Conservation (phyloP, 2,329 filamentous ascomycete species). For the Coniochaeta hoffmannii region DNA sequence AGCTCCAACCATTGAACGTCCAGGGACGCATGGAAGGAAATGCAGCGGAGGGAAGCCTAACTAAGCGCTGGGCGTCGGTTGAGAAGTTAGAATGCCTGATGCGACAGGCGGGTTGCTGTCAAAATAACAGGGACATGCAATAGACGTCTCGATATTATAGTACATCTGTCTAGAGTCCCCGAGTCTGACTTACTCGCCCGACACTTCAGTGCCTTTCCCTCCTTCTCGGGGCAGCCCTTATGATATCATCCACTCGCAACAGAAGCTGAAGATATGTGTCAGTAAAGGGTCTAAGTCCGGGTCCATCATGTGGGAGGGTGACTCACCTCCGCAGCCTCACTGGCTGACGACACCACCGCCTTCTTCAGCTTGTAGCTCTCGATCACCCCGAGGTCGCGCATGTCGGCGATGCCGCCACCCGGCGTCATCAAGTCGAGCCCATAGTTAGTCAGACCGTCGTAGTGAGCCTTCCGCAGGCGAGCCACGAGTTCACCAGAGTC, state of each 20-base stretch:
- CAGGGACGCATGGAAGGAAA: too few species aligned
- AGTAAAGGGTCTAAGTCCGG: slow-evolving; percentile 10
- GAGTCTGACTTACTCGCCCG: neutral
- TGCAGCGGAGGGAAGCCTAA: too few species aligned
- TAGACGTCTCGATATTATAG: neutral
- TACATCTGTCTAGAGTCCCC: neutral
- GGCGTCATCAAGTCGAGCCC: slow-evolving; percentile 84
- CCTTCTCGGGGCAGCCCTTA: slow-evolving; percentile 80
- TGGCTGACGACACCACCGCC: slow-evolving; percentile 94
- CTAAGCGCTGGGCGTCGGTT: too few species aligned
- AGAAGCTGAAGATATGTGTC: slow-evolving; percentile 53
- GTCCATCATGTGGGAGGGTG: neutral
- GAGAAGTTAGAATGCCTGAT: too few species aligned
- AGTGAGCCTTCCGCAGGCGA: slow-evolving; percentile 85
- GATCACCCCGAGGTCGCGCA: slow-evolving; percentile 90
- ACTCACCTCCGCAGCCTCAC: slow-evolving; percentile 89
- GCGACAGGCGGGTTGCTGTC: neutral
- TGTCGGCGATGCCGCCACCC: slow-evolving; percentile 88
- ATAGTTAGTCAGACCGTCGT: slow-evolving; percentile 87
- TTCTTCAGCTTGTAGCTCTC: slow-evolving; percentile 98
- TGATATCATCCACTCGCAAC: slow-evolving; percentile 94
- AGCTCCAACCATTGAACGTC: too few species aligned
- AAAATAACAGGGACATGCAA: neutral
- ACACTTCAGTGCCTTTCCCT: slow-evolving; percentile 49
- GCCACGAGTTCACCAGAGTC: slow-evolving; percentile 93